Base-by-base conservation (phyloP, 768 basidiomycete genomes). In the Suillus paluster region DNA sequence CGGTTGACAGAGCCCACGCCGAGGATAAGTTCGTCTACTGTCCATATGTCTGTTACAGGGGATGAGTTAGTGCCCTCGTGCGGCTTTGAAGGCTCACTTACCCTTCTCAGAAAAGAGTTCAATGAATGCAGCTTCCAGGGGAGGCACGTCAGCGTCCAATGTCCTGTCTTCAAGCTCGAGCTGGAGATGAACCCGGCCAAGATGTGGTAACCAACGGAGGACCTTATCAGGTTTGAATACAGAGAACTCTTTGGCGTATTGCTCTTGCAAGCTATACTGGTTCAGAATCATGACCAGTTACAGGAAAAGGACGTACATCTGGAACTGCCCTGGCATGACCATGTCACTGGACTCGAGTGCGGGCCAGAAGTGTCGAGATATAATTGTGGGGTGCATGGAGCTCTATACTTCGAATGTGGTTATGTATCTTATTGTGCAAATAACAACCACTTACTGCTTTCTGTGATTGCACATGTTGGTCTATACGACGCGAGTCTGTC, bases 281-380 rank as follows among this genome's bases (percentile, higher is more conserved):
- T 56, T 42, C 34, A 56, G 59, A 17, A 44, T 46, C 5, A 64
- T 44, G 15, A 55, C 63, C 48, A 64, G 60, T 33, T 62, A 36
- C 41, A 45, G 8, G 34, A 14, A 48, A 4, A 21, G 19, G 30
- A 76, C 89, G 50, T 69, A 97, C 96, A 76, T 75, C 67, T 86
- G 84, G 70, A 97, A 88, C 71, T 94, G 93, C 3, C 93, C 92
- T 0, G 96, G 94, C 84, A 99, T 90, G 46, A 80, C 73, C 61
- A 97, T 81, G 17, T 83, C 84, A 60, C 86, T 86, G 2, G 89
- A 77, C 67, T 92, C 90, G 27, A 97, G 80, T 1, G 88, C 78
- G 0, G 97, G 97, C 97, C 97, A 99, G 77, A 98, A 99, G 68
- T 97, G 89, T 14, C 88, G 85, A 12, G 97, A 99, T 42, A 99